Base-by-base conservation (phyloP, 2,329 filamentous ascomycete genomes). In the Colletotrichum cordylinicola region DNA sequence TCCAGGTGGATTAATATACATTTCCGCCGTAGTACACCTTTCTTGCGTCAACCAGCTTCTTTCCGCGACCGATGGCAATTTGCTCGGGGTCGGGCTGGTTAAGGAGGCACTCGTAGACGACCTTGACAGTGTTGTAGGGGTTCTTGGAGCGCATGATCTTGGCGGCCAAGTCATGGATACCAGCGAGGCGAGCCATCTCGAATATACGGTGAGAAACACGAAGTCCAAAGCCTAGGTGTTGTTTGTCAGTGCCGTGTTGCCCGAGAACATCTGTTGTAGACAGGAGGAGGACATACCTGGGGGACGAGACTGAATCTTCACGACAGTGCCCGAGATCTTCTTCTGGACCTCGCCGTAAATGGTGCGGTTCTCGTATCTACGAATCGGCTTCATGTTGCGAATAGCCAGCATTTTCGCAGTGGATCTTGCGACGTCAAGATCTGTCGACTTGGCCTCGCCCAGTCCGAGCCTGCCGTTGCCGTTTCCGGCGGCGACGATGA, bases 111-210 rank as follows among this genome's bases (percentile, higher is more conserved):
- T 96, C 85, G 85, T 94, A 95, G 55, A 95, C 91, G 16, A 97
- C 97, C 88, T 98, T 98, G 86, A 98, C 94, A 21, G 96, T 95
- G 88, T 99, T 99, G 96, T 98, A 98, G 80, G 96, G 95, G 89
- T 98, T 98, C 81, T 96, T 92, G 77, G 95, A 95, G 61, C 96
- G 94, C 48, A 93, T 93, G 77, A 98, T 96, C 79, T 91, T 91
- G 65, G 95, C 96, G 18, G 96, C 91, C 39, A 99, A 91, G 84
- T 99, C 97, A 78, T 93, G 90, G 81, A 99, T 95, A 78, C 97
- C 97, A 55, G 93, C 94, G 65, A 93, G 93, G 78, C 95, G 94
- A 82, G 95, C 96, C 89, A 99, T 96, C 85, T 99, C 96, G 86
- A 96, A 98, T 84, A 99, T 96, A 78, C 96, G 92, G 83, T 95